A percentile compares a stretch with the other conserved stretches of the same genome.
Evolutionary conservation across 257 asterid species (phyloP).

Genomic region (Gentiana straminea): DNA sequence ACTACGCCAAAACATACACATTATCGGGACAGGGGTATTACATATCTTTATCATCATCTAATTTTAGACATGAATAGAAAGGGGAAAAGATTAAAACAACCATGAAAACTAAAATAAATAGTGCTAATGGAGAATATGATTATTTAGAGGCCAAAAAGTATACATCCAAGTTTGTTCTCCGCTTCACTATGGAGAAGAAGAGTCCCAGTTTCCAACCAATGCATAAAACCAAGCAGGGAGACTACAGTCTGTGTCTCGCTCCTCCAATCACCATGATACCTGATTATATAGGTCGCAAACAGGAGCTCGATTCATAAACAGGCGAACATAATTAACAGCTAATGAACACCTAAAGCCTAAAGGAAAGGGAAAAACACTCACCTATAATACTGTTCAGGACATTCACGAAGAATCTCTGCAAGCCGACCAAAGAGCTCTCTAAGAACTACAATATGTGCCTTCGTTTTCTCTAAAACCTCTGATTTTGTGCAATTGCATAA

Average conservation of each 20-base stretch:
- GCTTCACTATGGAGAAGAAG: constrained; percentile 81
- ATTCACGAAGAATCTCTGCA: constrained; percentile 55
- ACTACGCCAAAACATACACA: too few relatives aligned
- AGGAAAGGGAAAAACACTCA: constrained; percentile 11
- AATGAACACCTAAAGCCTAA: background rate
- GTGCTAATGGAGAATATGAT: too few relatives aligned
- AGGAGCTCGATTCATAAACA: too few relatives aligned
- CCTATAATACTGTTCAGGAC: constrained; percentile 89
- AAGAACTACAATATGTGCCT: constrained; percentile 43
- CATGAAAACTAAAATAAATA: too few relatives aligned
- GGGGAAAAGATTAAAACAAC: too few relatives aligned
- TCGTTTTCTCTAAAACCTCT: constrained; percentile 83
- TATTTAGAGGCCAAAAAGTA: constrained; percentile 13
- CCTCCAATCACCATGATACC: constrained; percentile 93
- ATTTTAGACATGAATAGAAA: too few relatives aligned
- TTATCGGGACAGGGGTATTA: too few relatives aligned
- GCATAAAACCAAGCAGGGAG: constrained; percentile 80
- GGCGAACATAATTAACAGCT: background rate
- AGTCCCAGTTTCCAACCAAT: constrained; percentile 73
- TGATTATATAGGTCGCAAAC: background rate
- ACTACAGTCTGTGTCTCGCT: constrained; percentile 79
- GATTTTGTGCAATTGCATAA: background rate
- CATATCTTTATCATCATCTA: too few relatives aligned
- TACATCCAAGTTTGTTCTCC: constrained; percentile 86
- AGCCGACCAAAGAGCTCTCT: constrained; percentile 49